phyloP scores from a whole-genome alignment of 768 basidiomycete species.

The Tephrocybe rancida region DNA sequence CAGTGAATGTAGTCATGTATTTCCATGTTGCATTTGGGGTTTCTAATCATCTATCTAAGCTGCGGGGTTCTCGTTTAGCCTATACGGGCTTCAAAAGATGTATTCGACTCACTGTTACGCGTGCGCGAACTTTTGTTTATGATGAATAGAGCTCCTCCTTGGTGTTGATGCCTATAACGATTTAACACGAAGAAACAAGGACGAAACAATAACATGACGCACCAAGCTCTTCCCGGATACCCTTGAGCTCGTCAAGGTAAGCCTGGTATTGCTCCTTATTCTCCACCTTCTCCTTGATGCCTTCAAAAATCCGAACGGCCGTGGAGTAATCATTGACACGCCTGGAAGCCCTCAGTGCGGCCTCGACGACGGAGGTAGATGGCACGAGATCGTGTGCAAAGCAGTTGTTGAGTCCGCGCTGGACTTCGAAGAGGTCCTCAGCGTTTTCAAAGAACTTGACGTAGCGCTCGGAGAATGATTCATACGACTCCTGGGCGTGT shows the following conservation, averaged over 20 bases:
- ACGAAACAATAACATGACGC: constrained; percentile 16
- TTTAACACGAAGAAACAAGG: not conserved
- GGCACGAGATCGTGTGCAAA: constrained; percentile 98
- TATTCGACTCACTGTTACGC: constrained; percentile 9
- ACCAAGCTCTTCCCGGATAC: constrained; percentile 92
- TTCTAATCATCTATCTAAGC: constrained; percentile 20
- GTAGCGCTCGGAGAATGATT: constrained; percentile 93
- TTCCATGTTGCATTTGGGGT: constrained; percentile 13
- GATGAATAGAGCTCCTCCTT: constrained; percentile 49
- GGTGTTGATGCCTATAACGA: constrained; percentile 35
- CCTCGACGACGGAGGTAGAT: constrained; percentile 80
- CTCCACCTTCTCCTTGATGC: constrained; percentile 96
- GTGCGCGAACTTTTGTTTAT: constrained; percentile 23
- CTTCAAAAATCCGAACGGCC: constrained; percentile 95
- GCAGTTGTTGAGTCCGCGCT: constrained; percentile 99
- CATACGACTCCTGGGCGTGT: constrained; percentile 90
- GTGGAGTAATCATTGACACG: constrained; percentile 97
- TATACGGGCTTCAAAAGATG: not conserved
- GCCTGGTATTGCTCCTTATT: constrained; percentile 94
- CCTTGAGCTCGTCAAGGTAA: constrained; percentile 90
- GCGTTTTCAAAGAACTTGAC: constrained; percentile 91
- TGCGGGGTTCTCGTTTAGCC: not conserved
- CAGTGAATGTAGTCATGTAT: constrained; percentile 5
- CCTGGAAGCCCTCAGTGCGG: constrained; percentile 83
- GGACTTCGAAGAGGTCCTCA: constrained; percentile 97